phyloP scores from a whole-genome alignment of 106 monocot species.

The Hemerocallis citrina region DNA sequence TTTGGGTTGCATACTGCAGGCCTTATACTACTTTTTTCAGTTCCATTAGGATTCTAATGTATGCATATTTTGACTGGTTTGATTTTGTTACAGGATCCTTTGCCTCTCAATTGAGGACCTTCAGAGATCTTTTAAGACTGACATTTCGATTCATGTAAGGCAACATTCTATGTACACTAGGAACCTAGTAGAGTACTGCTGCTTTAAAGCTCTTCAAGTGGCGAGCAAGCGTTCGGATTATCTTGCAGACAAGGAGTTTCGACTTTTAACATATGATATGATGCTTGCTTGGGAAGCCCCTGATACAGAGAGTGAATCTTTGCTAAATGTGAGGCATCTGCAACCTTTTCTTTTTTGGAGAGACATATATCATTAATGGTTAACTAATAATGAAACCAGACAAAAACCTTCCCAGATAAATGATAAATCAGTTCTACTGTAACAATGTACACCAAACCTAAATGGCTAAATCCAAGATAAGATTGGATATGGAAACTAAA shows the following conservation, averaged over 20 bases:
- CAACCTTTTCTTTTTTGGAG: no score
- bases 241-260: slow-evolving; percentile 63
- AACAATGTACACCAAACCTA: no score
- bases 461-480: no score
- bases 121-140: slow-evolving; percentile 43
- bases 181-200: slow-evolving; percentile 68
- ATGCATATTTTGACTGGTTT: no score
- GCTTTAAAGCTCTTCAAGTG: slow-evolving; percentile 52
- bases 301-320: slow-evolving; percentile 33
- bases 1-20: no score
- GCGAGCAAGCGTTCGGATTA: slow-evolving; percentile 32
- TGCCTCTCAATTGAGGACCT: slow-evolving; percentile 38
- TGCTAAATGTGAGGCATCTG: slow-evolving; percentile 34
- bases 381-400: no score
- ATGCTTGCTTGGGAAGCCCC: slow-evolving; percentile 96
- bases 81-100: slow-evolving; percentile 91
- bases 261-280: slow-evolving; percentile 75
- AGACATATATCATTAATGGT: no score
- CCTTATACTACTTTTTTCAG: no score
- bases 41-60: no score
- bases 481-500: no score
- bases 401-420: no score
- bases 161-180: slow-evolving; percentile 48
- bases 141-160: slow-evolving; percentile 35
- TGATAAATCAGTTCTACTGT: no score